These are phyloP conservation scores for Arthrocladium fulminans DNA, from an alignment of 2,329 filamentous ascomycete genomes.

Conservation along the genomic window DNA sequence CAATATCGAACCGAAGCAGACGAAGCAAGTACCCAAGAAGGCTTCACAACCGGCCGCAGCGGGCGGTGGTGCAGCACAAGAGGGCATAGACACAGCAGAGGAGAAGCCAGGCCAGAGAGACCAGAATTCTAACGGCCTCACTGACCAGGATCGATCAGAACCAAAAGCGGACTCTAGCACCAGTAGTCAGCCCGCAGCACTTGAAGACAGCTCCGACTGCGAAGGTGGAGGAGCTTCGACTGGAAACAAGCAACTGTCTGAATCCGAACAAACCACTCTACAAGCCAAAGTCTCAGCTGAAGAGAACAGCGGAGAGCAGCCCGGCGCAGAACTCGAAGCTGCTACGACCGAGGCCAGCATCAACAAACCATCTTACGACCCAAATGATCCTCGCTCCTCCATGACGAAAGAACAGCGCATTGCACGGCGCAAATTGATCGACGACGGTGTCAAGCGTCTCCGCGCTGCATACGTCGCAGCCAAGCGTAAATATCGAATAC, in stretches of 20 bases:
- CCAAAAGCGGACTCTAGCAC: background rate
- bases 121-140: too few species aligned
- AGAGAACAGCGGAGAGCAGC: too few species aligned
- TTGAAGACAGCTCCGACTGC: background rate
- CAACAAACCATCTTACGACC: slow-evolving; percentile 11
- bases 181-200: background rate
- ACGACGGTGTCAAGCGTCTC: slow-evolving; percentile 60
- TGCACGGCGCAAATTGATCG: slow-evolving; percentile 31
- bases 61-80: background rate
- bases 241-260: too few species aligned
- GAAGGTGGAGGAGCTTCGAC: background rate
- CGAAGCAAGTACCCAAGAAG: background rate
- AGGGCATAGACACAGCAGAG: background rate
- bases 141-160: too few species aligned
- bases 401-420: slow-evolving; percentile 6
- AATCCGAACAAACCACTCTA: background rate
- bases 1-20: slow-evolving; percentile 13
- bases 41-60: background rate
- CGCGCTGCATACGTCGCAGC: slow-evolving; percentile 74
- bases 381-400: slow-evolving; percentile 13
- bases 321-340: background rate
- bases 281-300: background rate
- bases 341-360: slow-evolving; percentile 8
- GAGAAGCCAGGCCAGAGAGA: background rate
- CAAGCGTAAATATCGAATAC: slow-evolving; percentile 77